Conservation (phyloP, 2,329 filamentous ascomycete genomes). For the Zymoseptoria ardabiliae region DNA sequence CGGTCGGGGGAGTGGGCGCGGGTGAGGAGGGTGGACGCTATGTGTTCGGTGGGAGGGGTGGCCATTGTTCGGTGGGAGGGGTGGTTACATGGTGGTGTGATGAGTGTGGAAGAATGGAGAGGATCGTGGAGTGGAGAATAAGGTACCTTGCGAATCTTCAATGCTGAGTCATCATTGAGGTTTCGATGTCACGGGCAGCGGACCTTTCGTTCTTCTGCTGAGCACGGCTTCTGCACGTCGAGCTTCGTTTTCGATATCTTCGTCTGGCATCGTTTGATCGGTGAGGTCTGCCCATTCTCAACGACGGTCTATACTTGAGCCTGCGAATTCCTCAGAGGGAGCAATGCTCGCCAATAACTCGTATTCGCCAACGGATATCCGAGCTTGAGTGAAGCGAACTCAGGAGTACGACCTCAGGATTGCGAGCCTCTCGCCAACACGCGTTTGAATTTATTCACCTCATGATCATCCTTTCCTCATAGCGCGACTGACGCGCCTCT, state of each 20-base stretch:
- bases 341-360: background rate
- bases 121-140: background rate
- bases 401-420: background rate
- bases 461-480: background rate
- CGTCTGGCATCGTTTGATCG: background rate
- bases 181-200: too few species aligned
- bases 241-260: too few species aligned
- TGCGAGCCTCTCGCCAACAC: background rate
- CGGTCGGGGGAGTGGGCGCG: conserved; percentile 72
- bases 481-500: background rate
- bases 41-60: conserved; percentile 22
- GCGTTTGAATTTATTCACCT: background rate
- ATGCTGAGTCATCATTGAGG: background rate
- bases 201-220: too few species aligned
- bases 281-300: background rate
- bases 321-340: background rate
- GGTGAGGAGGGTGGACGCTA: conserved; percentile 55
- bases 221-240: too few species aligned
- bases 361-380: background rate
- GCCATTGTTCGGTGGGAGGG: conserved; percentile 16
- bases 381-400: background rate
- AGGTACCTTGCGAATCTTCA: background rate
- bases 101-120: background rate
- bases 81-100: background rate
- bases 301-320: background rate